phyloP scores from a whole-genome alignment of 2,329 filamentous ascomycete genomes.

The Penicillium sp. region DNA sequence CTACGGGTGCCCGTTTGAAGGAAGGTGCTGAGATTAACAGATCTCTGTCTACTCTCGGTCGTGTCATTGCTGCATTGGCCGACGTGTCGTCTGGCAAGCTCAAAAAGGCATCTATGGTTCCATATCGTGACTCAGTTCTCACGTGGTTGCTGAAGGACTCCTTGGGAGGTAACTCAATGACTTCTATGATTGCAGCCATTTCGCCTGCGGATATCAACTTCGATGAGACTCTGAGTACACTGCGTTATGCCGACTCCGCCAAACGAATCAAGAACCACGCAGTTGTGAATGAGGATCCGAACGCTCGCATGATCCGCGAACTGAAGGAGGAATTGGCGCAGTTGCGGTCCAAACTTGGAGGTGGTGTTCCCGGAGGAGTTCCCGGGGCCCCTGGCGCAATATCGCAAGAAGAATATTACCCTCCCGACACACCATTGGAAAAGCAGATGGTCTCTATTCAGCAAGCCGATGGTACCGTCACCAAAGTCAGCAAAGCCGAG shows the following conservation, averaged over 20 bases:
- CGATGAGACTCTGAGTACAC: slow-evolving; percentile 92
- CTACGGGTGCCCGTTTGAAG: slow-evolving; percentile 91
- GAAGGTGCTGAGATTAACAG: slow-evolving; percentile 99
- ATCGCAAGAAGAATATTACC: slow-evolving; percentile 80
- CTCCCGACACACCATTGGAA: slow-evolving; percentile 88
- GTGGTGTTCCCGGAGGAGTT: slow-evolving; percentile 54
- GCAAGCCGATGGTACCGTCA: slow-evolving; percentile 79
- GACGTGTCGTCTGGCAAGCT: slow-evolving; percentile 86
- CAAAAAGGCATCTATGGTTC: slow-evolving; percentile 77
- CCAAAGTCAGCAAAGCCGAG: slow-evolving; percentile 97
- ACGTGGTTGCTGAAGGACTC: slow-evolving; percentile 98
- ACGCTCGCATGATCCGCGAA: slow-evolving; percentile 97
- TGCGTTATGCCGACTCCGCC: slow-evolving; percentile 95
- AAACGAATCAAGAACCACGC: slow-evolving; percentile 99
- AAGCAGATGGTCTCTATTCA: slow-evolving; percentile 97
- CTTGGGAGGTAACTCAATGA: slow-evolving; percentile 97
- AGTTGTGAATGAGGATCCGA: slow-evolving; percentile 98
- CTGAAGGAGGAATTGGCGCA: slow-evolving; percentile 92
- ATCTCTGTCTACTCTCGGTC: slow-evolving; percentile 91
- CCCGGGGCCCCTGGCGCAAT: slow-evolving; percentile 55
- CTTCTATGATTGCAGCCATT: slow-evolving; percentile 98
- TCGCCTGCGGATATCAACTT: slow-evolving; percentile 99
- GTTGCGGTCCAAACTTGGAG: slow-evolving; percentile 82
- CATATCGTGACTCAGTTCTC: slow-evolving; percentile 94
- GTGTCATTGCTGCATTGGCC: slow-evolving; percentile 94